phyloP scores from a whole-genome alignment of 2,329 filamentous ascomycete genomes.

The Atkinsonella hypoxylon region DNA sequence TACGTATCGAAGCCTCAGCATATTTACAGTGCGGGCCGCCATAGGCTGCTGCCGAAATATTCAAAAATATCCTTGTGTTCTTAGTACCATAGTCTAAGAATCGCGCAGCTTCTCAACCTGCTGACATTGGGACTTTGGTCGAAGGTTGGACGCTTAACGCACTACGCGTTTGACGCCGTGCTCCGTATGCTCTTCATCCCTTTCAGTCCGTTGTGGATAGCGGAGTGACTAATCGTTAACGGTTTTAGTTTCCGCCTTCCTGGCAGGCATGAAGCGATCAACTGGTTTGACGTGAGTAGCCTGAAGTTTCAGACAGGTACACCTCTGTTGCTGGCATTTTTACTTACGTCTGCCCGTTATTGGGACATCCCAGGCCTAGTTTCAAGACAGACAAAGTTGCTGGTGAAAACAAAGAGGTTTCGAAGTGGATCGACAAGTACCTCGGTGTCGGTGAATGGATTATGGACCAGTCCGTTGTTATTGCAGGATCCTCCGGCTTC shows the following conservation, averaged over 20 bases:
- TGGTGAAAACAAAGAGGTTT: slow-evolving; percentile 67
- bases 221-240: background rate
- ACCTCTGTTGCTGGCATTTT: background rate
- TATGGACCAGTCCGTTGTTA: slow-evolving; percentile 92
- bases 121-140: slow-evolving; percentile 56
- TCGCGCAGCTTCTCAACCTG: slow-evolving; percentile 48
- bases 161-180: slow-evolving; percentile 94
- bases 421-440: slow-evolving; percentile 86
- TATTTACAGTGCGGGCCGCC: background rate
- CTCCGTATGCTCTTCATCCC: slow-evolving; percentile 49
- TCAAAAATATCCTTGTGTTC: background rate
- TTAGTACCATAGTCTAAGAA: slow-evolving; percentile 20
- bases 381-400: slow-evolving; percentile 77
- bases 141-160: slow-evolving; percentile 85
- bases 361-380: slow-evolving; percentile 47
- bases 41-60: background rate
- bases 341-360: slow-evolving; percentile 21
- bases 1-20: slow-evolving; percentile 12
- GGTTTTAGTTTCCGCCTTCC: slow-evolving; percentile 72
- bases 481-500: slow-evolving; percentile 77
- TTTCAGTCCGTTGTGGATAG: background rate
- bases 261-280: slow-evolving; percentile 93
- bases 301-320: background rate
- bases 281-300: slow-evolving; percentile 88
- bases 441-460: slow-evolving; percentile 93